phyloP scores from a whole-genome alignment of 805 yeast genomes.

The Metschnikowia cerradonensis region DNA sequence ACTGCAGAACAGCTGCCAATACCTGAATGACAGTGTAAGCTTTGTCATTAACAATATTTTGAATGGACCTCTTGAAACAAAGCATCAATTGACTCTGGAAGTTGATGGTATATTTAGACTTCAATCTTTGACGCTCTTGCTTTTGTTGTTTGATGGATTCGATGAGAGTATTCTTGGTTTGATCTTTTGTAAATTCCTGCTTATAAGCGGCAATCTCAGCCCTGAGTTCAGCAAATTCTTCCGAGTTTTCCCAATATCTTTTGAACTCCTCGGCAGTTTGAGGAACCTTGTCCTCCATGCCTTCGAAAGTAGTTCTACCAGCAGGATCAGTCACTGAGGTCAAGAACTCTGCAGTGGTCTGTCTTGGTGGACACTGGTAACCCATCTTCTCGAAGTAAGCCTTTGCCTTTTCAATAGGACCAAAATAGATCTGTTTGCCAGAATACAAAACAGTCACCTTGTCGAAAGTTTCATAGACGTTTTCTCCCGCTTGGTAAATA shows the following conservation, averaged over 20 bases:
- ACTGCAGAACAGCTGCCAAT: slow-evolving; percentile 48
- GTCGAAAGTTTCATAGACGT: slow-evolving; percentile 28
- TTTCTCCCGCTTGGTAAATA: slow-evolving; percentile 29
- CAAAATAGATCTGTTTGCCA: slow-evolving; percentile 57
- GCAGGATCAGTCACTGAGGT: slow-evolving; percentile 67
- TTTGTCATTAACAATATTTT: slow-evolving; percentile 54
- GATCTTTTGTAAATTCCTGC: slow-evolving; percentile 4
- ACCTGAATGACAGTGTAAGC: slow-evolving; percentile 45
- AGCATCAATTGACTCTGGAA: slow-evolving; percentile 47
- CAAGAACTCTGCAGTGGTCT: slow-evolving; percentile 67
- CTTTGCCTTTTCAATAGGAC: slow-evolving; percentile 53
- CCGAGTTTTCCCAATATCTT: slow-evolving; percentile 52
- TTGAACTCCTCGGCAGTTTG: slow-evolving; percentile 60
- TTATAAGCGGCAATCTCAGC: slow-evolving; percentile 21
- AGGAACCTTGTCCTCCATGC: slow-evolving; percentile 53
- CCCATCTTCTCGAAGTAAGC: slow-evolving; percentile 63
- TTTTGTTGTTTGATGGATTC: slow-evolving; percentile 36
- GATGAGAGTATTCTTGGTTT: slow-evolving; percentile 26
- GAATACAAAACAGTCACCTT: slow-evolving; percentile 28
- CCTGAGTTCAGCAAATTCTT: slow-evolving; percentile 19
- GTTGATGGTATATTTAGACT: slow-evolving; percentile 43
- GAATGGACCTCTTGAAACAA: slow-evolving; percentile 48
- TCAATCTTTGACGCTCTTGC: slow-evolving; percentile 31
- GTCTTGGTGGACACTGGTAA: slow-evolving; percentile 57
- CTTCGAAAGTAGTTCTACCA: slow-evolving; percentile 49